Conservation (phyloP, 2,329 filamentous ascomycete species). For the Fusarium sororula region DNA sequence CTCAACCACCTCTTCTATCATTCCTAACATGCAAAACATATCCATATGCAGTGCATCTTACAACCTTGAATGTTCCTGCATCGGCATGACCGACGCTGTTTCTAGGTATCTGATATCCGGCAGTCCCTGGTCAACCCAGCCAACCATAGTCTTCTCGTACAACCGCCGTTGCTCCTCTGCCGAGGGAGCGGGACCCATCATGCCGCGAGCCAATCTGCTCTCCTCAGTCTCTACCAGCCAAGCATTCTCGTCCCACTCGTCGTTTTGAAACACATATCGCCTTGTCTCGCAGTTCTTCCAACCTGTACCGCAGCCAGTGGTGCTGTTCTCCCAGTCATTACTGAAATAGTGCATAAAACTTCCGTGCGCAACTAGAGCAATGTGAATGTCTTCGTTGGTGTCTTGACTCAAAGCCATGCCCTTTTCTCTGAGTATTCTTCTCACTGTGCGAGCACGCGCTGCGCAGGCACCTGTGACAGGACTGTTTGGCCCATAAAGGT, state of each 20-base stretch:
- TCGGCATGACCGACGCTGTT: slow-evolving; percentile 9
- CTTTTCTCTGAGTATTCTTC: slow-evolving; percentile 22
- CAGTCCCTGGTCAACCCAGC: slow-evolving; percentile 23
- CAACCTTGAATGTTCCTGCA: slow-evolving; percentile 1
- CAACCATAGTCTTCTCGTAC: slow-evolving; percentile 27
- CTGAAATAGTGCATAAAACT: slow-evolving; percentile 32
- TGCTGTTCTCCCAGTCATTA: slow-evolving; percentile 31
- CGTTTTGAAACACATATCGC: slow-evolving; percentile 22
- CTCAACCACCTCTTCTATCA: not conserved
- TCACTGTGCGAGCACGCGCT: slow-evolving; percentile 17
- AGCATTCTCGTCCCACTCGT: slow-evolving; percentile 20
- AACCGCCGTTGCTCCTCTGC: slow-evolving; percentile 14
- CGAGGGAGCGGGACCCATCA: slow-evolving; percentile 7
- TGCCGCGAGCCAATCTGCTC: slow-evolving; percentile 13
- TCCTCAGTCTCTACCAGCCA: slow-evolving; percentile 28
- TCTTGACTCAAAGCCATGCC: not conserved
- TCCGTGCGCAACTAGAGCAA: slow-evolving; percentile 26
- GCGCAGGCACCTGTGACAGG: slow-evolving; percentile 21
- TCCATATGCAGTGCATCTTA: not conserved
- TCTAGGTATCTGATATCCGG: slow-evolving; percentile 22
- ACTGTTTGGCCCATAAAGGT: slow-evolving; percentile 26
- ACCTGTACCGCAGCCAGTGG: slow-evolving; percentile 5
- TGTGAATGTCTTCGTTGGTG: slow-evolving; percentile 19
- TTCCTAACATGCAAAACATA: not conserved
- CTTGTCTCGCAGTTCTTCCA: slow-evolving; percentile 33